Evolutionary conservation across 805 yeast species (phyloP).

Genomic region (Lachancea waltii): DNA sequence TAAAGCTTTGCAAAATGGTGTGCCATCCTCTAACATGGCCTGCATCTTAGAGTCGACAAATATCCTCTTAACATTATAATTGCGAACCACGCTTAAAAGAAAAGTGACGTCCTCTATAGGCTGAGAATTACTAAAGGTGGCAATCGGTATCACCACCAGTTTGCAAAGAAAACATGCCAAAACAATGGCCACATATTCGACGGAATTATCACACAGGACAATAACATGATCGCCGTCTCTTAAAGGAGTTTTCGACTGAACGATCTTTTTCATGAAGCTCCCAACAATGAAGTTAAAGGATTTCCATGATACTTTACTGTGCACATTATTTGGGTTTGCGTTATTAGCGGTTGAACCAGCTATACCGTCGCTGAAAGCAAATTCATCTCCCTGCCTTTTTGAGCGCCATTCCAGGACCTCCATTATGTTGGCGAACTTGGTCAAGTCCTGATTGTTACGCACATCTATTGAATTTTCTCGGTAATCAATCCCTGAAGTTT

Average conservation of each 20-base stretch:
- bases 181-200: conserved; percentile 76
- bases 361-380: conserved; percentile 53
- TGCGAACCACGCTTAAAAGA: conserved; percentile 57
- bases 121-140: conserved; percentile 59
- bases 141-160: conserved; percentile 55
- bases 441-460: conserved; percentile 64
- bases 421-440: conserved; percentile 63
- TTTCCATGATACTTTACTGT: conserved; percentile 65
- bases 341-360: conserved; percentile 27
- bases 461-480: conserved; percentile 73
- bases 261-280: conserved; percentile 64
- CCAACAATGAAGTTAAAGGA: conserved; percentile 72
- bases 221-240: conserved; percentile 68
- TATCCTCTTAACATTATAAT: conserved; percentile 63
- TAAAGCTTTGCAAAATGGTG: conserved; percentile 18
- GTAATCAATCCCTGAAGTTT: conserved; percentile 75
- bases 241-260: conserved; percentile 55
- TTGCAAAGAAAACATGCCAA: conserved; percentile 86
- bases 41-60: conserved; percentile 52
- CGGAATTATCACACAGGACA: conserved; percentile 79
- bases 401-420: conserved; percentile 79
- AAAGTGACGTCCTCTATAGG: conserved; percentile 69
- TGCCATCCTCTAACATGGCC: conserved; percentile 21
- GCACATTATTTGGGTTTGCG: conserved; percentile 36
- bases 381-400: conserved; percentile 63